These are phyloP conservation scores for Thermothelomyces thermophilus DNA, from an alignment of 2,329 filamentous ascomycete species.

Conservation along the genomic window DNA sequence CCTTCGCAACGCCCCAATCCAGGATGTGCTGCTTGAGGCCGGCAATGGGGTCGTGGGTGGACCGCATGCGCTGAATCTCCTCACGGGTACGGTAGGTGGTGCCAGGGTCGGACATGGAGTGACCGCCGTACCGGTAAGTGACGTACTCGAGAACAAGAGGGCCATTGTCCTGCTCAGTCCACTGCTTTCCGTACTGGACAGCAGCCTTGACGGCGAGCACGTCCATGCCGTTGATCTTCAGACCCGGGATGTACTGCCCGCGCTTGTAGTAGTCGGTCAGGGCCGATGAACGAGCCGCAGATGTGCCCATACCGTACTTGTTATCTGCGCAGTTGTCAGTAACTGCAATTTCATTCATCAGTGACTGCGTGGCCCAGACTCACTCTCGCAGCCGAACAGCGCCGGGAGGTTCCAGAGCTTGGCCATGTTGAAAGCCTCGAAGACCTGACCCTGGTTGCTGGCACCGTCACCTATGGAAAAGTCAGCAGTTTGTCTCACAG, in stretches of 20 bases:
- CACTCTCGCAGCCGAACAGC: conserved; percentile 97
- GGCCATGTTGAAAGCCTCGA: conserved; percentile 99
- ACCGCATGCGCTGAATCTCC: conserved; percentile 99
- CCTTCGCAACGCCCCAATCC: conserved; percentile 84
- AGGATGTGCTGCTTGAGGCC: conserved; percentile 97
- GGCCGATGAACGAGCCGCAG: conserved; percentile 86
- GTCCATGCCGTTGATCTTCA: conserved; percentile 99
- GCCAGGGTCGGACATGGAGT: conserved; percentile 99
- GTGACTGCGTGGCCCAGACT: conserved; percentile 34
- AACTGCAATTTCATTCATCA: neutral
- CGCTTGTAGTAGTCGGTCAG: conserved; percentile 99
- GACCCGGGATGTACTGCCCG: conserved; percentile 97
- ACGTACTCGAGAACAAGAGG: conserved; percentile 97
- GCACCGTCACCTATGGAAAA: conserved; percentile 68
- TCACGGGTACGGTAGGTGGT: conserved; percentile 99
- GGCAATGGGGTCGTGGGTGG: conserved; percentile 95
- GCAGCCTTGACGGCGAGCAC: conserved; percentile 96
- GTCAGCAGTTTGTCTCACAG: neutral
- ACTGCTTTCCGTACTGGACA: conserved; percentile 88
- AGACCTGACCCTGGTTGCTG: conserved; percentile 98
- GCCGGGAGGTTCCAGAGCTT: conserved; percentile 97
- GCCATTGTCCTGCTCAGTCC: conserved; percentile 74
- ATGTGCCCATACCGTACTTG: conserved; percentile 99
- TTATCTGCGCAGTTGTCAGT: conserved; percentile 61
- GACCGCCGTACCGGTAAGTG: conserved; percentile 97